Conservation (phyloP, 352 stramenopile genomes). For the Phytopythium ostracodes region DNA sequence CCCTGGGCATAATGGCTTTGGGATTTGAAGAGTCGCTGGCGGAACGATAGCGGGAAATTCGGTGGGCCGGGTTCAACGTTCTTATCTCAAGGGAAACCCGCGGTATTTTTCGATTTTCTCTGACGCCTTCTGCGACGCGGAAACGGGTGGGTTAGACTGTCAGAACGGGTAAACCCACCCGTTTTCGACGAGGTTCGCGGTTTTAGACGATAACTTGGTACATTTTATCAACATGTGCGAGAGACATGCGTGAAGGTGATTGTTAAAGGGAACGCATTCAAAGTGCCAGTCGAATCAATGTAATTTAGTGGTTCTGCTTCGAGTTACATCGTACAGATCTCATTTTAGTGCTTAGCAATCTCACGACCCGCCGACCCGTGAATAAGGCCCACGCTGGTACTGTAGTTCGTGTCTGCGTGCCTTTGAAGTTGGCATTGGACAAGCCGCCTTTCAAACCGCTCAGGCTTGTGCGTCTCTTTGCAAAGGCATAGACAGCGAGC, state of each 20-base stretch:
- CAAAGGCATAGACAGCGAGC: no score
- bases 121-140: background rate
- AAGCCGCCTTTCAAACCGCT: no score
- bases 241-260: background rate
- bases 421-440: no score
- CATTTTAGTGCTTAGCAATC: background rate
- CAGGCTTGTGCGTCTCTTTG: background rate
- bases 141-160: background rate
- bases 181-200: background rate
- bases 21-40: background rate
- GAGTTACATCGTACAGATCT: background rate
- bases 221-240: background rate
- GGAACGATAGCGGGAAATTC: background rate
- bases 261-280: background rate
- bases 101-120: background rate
- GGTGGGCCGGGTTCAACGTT: background rate
- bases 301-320: background rate
- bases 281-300: background rate
- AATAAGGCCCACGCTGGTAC: background rate
- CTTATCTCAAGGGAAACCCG: background rate
- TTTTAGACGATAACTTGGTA: background rate
- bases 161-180: background rate
- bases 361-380: background rate
- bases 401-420: background rate
- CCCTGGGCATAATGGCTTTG: slow-evolving; percentile 1